These are phyloP conservation scores for Xerocomus nothofagi DNA, from an alignment of 1,284 basidiomycete species.

Conservation along the genomic window DNA sequence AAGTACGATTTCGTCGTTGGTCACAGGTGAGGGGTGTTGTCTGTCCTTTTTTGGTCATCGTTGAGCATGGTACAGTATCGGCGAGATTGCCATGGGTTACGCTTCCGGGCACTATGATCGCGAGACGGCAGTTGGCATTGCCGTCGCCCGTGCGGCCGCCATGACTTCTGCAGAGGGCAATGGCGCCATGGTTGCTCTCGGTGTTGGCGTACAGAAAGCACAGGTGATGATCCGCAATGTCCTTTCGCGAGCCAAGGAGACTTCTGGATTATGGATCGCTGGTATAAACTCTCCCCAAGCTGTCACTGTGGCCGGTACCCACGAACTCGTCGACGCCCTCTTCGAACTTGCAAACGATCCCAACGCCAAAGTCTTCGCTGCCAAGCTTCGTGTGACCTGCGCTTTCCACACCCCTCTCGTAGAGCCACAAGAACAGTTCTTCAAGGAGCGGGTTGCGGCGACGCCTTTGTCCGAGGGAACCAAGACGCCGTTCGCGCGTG, in stretches of 20 bases:
- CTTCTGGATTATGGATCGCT: slow-evolving; percentile 33
- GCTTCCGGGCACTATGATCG: slow-evolving; percentile 36
- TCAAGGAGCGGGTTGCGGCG: slow-evolving; percentile 23
- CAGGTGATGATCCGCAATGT: slow-evolving; percentile 33
- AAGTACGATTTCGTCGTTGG: slow-evolving; percentile 33
- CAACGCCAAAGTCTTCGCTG: slow-evolving; percentile 28
- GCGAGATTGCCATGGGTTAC: slow-evolving; percentile 36
- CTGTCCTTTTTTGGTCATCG: not conserved
- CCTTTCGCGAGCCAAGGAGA: slow-evolving; percentile 25
- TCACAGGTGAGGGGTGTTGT: slow-evolving; percentile 25
- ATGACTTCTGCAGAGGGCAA: slow-evolving; percentile 35
- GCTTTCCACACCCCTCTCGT: slow-evolving; percentile 36
- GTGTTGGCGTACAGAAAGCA: slow-evolving; percentile 34
- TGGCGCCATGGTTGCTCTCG: slow-evolving; percentile 34
- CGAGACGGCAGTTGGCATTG: slow-evolving; percentile 33
- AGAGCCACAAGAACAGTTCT: slow-evolving; percentile 33
- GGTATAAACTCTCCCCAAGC: slow-evolving; percentile 36
- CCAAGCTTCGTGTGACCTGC: slow-evolving; percentile 30
- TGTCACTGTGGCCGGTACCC: slow-evolving; percentile 32
- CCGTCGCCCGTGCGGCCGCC: slow-evolving; percentile 32
- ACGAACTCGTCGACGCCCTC: slow-evolving; percentile 30
- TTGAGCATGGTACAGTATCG: slow-evolving; percentile 24
- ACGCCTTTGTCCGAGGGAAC: slow-evolving; percentile 25
- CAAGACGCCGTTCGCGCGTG: slow-evolving; percentile 19
- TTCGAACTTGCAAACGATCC: slow-evolving; percentile 33